Conservation (phyloP, 768 basidiomycete species). For the Phlebiopsis gigantea region DNA sequence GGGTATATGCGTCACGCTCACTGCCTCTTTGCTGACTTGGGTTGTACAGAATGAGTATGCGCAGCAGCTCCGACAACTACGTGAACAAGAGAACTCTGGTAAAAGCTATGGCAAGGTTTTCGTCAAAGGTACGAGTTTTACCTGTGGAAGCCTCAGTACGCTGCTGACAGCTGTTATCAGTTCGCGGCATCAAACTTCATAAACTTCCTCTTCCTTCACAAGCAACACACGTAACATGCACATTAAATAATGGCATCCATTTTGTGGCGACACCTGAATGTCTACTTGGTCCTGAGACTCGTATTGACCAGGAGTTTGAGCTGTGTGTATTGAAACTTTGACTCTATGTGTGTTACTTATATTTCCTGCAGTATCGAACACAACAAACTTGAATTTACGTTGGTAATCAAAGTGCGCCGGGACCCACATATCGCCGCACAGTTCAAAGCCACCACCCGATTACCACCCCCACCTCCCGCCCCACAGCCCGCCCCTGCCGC, state of each 20-base stretch:
- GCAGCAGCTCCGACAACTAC: conserved; percentile 80
- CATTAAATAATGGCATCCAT: conserved; percentile 95
- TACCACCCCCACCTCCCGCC: conserved; percentile 35
- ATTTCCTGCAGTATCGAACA: conserved; percentile 69
- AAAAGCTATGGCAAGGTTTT: conserved; percentile 92
- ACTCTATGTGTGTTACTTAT: neutral
- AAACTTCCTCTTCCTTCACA: conserved; percentile 76
- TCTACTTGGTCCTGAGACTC: conserved; percentile 49
- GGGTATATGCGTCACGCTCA: conserved; percentile 17
- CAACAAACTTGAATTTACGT: conserved; percentile 91
- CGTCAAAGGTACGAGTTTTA: conserved; percentile 63
- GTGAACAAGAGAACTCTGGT: conserved; percentile 67
- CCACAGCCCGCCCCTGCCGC: conserved; percentile 32
- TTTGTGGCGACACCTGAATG: conserved; percentile 87
- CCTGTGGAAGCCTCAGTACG: neutral
- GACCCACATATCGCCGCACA: conserved; percentile 83
- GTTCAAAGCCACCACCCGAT: conserved; percentile 55
- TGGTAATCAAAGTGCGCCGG: conserved; percentile 80
- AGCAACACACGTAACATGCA: conserved; percentile 72
- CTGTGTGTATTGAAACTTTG: conserved; percentile 46
- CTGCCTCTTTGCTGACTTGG: neutral
- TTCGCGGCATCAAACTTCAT: conserved; percentile 69
- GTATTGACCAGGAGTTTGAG: conserved; percentile 87
- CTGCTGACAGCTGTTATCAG: conserved; percentile 35
- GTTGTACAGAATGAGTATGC: conserved; percentile 81